These are phyloP conservation scores for Trametes punicea DNA, from an alignment of 768 basidiomycete species.

Conservation along the genomic window DNA sequence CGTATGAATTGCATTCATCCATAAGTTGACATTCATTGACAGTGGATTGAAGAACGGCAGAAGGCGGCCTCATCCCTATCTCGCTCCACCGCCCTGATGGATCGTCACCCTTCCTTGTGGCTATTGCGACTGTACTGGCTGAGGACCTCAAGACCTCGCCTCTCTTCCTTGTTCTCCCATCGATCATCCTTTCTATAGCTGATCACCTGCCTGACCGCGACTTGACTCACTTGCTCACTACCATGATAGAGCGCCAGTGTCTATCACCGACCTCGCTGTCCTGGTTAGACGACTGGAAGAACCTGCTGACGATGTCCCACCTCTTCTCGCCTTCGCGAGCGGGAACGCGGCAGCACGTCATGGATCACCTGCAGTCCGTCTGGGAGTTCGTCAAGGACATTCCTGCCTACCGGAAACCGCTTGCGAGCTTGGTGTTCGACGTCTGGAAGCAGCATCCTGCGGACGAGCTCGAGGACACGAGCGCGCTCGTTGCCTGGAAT, in stretches of 20 bases:
- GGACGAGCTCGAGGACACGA: slow-evolving; percentile 30
- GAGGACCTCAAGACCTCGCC: slow-evolving; percentile 53
- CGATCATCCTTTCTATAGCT: slow-evolving; percentile 60
- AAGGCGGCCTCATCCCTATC: slow-evolving; percentile 44
- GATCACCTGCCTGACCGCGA: slow-evolving; percentile 69
- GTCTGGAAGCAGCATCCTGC: slow-evolving; percentile 40
- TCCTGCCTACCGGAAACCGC: slow-evolving; percentile 53
- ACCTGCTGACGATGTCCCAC: slow-evolving; percentile 46
- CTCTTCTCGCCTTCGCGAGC: slow-evolving; percentile 37
- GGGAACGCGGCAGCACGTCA: slow-evolving; percentile 51
- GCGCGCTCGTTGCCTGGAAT: slow-evolving; percentile 44
- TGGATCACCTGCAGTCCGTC: slow-evolving; percentile 53
- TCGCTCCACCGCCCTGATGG: slow-evolving; percentile 53
- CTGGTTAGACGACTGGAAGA: slow-evolving; percentile 69
- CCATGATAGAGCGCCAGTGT: slow-evolving; percentile 66
- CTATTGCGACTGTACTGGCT: slow-evolving; percentile 58
- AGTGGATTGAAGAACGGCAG: slow-evolving; percentile 36
- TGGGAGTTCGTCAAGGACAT: slow-evolving; percentile 72
- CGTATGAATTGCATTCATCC: slow-evolving; percentile 27
- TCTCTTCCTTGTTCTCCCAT: slow-evolving; percentile 58
- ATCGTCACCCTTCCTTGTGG: slow-evolving; percentile 57
- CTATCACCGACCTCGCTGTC: slow-evolving; percentile 68
- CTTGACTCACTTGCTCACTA: slow-evolving; percentile 55
- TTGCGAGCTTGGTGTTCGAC: slow-evolving; percentile 52
- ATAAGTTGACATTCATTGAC: background rate